Percentiles rank a stretch among this genome's conserved stretches.
Conservation (phyloP, 2,329 filamentous ascomycete genomes). For the Lecanicillium sp. region DNA sequence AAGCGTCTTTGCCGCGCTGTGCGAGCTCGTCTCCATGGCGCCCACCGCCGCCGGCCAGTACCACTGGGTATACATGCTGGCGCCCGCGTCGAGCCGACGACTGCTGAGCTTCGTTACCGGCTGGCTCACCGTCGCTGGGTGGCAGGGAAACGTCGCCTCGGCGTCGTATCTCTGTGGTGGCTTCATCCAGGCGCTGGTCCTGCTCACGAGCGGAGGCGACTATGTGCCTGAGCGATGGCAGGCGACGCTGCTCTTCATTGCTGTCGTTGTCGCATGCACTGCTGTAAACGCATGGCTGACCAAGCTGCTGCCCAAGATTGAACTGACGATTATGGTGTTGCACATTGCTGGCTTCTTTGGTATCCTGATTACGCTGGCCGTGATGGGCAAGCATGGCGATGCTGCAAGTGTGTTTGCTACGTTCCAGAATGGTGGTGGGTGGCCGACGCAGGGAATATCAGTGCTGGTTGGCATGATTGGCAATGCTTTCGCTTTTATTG, state of each 20-base stretch:
- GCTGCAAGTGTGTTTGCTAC: conserved; percentile 5
- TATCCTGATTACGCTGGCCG: conserved; percentile 3
- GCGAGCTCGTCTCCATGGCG: conserved; percentile 1
- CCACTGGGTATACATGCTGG: neutral
- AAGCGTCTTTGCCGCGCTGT: neutral
- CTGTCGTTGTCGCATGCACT: neutral
- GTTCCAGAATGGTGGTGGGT: conserved; percentile 5
- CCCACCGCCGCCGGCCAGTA: neutral
- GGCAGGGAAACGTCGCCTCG: neutral
- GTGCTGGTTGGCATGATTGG: conserved; percentile 8
- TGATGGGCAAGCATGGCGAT: conserved; percentile 4
- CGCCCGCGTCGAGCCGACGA: neutral
- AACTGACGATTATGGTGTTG: conserved; percentile 6
- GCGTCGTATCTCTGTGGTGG: conserved; percentile 3
- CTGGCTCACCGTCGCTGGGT: neutral
- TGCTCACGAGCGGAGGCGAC: neutral
- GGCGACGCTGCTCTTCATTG: conserved; percentile 6
- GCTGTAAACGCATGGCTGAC: conserved; percentile 1
- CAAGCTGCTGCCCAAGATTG: conserved; percentile 8
- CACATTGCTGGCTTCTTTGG: conserved; percentile 6
- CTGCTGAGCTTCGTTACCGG: neutral
- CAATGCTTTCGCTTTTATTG: conserved; percentile 7
- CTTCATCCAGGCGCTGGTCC: neutral
- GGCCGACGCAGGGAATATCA: conserved; percentile 4
- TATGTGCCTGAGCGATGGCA: conserved; percentile 5